A percentile compares a stretch with the other conserved stretches of the same genome.
Conservation (phyloP, 2,329 filamentous ascomycete species). For the Aciculosporium take region DNA sequence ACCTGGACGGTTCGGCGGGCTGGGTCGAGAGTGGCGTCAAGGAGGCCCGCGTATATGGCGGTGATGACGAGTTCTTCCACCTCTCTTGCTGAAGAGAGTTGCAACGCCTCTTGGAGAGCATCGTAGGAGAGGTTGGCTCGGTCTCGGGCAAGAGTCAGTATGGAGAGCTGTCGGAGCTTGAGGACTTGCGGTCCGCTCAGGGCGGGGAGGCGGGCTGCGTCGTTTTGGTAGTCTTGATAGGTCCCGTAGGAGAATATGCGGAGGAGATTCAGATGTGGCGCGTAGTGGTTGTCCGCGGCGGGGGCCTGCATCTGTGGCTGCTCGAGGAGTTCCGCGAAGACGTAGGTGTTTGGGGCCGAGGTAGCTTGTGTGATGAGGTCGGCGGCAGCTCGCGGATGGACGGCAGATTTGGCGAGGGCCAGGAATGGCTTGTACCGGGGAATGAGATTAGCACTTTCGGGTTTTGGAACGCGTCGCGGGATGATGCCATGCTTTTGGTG, state of each 20-base stretch:
- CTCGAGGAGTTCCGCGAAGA: conserved; percentile 88
- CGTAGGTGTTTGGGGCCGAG: conserved; percentile 74
- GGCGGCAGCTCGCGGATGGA: conserved; percentile 67
- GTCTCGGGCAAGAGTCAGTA: conserved; percentile 65
- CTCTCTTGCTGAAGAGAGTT: conserved; percentile 49
- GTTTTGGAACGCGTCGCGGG: neutral
- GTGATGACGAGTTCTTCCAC: conserved; percentile 79
- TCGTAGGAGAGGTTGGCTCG: conserved; percentile 57
- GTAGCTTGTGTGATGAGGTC: conserved; percentile 82
- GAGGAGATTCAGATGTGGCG: conserved; percentile 53
- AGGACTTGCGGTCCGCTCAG: conserved; percentile 59
- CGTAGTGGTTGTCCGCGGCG: conserved; percentile 43
- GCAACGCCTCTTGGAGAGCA: conserved; percentile 51
- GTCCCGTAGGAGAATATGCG: conserved; percentile 89
- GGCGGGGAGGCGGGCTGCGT: conserved; percentile 43
- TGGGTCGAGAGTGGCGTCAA: conserved; percentile 74
- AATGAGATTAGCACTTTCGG: neutral
- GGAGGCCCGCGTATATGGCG: conserved; percentile 72
- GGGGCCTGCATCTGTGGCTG: conserved; percentile 67
- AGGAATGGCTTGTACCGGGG: conserved; percentile 59
- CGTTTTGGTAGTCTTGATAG: conserved; percentile 53
- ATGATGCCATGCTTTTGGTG: neutral
- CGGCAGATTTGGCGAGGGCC: conserved; percentile 73
- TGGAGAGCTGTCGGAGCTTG: conserved; percentile 83
- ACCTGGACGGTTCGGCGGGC: conserved; percentile 60